phyloP scores from a whole-genome alignment of 2,329 filamentous ascomycete species.

The Neopestalotiopsis rosae region DNA sequence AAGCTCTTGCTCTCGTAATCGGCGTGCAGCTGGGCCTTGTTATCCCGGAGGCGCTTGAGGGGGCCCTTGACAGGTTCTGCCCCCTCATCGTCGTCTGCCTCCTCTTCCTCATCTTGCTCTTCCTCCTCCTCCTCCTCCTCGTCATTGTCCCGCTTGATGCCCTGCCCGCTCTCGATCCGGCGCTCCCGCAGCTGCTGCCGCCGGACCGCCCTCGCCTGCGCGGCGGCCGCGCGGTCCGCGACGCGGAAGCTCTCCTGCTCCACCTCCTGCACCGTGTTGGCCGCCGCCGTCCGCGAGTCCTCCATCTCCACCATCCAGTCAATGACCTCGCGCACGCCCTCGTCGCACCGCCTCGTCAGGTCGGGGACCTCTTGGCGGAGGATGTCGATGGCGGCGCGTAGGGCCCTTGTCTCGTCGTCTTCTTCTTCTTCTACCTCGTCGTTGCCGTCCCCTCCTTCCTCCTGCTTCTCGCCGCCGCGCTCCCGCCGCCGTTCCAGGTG shows the following conservation, averaged over 20 bases:
- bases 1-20: conserved; percentile 49
- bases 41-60: conserved; percentile 40
- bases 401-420: conserved; percentile 40
- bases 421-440: conserved; percentile 40
- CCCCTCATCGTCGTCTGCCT: conserved; percentile 29
- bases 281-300: conserved; percentile 47
- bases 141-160: not conserved
- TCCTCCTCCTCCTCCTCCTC: conserved; percentile 31
- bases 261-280: conserved; percentile 41
- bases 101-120: conserved; percentile 33
- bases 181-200: not conserved
- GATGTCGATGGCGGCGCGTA: conserved; percentile 44
- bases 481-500: conserved; percentile 41
- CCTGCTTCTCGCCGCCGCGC: conserved; percentile 39
- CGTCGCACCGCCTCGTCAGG: conserved; percentile 52
- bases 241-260: conserved; percentile 29
- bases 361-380: conserved; percentile 46
- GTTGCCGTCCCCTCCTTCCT: conserved; percentile 19
- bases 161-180: not conserved
- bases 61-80: conserved; percentile 36
- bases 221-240: conserved; percentile 20
- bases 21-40: conserved; percentile 41
- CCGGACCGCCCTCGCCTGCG: not conserved
- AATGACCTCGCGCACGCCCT: conserved; percentile 52
- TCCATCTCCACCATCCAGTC: conserved; percentile 56